phyloP scores from a whole-genome alignment of 768 basidiomycete species.

The Boletellus ananiceps region DNA sequence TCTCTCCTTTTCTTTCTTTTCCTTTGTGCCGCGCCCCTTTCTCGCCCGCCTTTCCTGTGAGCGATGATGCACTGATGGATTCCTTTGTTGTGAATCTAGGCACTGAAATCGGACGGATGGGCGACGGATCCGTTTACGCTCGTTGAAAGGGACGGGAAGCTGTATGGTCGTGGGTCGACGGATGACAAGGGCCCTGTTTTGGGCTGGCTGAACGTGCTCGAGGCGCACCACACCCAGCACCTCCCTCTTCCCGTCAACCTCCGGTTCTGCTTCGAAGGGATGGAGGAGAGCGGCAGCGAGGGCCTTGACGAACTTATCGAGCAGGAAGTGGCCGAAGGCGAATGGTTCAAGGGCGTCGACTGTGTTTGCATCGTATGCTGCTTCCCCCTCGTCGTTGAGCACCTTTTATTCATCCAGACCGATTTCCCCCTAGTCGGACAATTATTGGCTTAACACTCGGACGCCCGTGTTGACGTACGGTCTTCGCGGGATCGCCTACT shows the following conservation, averaged over 20 bases:
- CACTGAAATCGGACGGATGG: slow-evolving; percentile 72
- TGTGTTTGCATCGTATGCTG: slow-evolving; percentile 84
- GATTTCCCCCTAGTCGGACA: slow-evolving; percentile 59
- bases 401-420: not conserved
- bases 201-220: slow-evolving; percentile 86
- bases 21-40: too few species aligned
- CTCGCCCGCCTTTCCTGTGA: not conserved
- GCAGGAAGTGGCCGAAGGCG: slow-evolving; percentile 62
- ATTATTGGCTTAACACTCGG: slow-evolving; percentile 88
- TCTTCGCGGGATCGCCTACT: slow-evolving; percentile 84
- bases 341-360: slow-evolving; percentile 84
- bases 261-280: slow-evolving; percentile 90
- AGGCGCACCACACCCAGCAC: slow-evolving; percentile 68
- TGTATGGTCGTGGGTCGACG: slow-evolving; percentile 83
- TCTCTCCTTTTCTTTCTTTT: too few species aligned
- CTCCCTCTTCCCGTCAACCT: slow-evolving; percentile 83
- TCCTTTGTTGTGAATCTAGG: slow-evolving; percentile 23
- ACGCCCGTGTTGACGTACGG: slow-evolving; percentile 84
- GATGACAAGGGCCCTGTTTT: slow-evolving; percentile 91
- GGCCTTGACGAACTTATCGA: slow-evolving; percentile 85
- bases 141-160: slow-evolving; percentile 47
- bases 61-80: not conserved
- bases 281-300: slow-evolving; percentile 94
- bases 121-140: slow-evolving; percentile 80
- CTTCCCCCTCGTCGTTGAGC: not conserved